Base-by-base conservation (phyloP, 257 asterid species). In the Prunella vulgaris region DNA sequence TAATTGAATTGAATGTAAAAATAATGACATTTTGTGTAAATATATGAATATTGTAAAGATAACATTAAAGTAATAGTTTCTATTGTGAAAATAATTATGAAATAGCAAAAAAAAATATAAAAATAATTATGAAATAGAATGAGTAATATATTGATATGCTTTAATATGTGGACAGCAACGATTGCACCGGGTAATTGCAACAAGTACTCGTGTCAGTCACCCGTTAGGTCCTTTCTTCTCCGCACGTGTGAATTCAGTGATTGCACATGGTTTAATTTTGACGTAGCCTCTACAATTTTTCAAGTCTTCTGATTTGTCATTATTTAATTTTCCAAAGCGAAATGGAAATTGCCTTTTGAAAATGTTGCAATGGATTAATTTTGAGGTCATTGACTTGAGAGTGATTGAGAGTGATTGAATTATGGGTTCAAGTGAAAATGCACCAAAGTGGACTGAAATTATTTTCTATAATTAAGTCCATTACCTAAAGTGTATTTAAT, bases 321-420 rank as follows among this genome's bases (percentile, higher is more conserved):
- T 25, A 38, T 70, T 32, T 35, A 33, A 48, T 49, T 54, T 73
- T 74, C 52, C 51, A 71, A 64, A 70, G 64, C 52, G 14, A 17
- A 18, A 22, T 58, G 10, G 25, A n/a, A n/a, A n/a, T n/a, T n/a
- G 59, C 59, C 10, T 22, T 69, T 62, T 20, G 53, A 69, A 66
- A 69, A 76, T 58, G 21, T 46, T 44, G 18, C 66, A 53, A 10
- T 38, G 80, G 72, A 80, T 66, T 71, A 42, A 66, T 64, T 12
- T 71, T 44, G 3, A 53, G 83, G 80, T 40, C 74, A 71, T 79
- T 79, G 83, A 79, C 83, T 68, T 64, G 5, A 38, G 76, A 74
- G 8, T 8, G 74, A 17, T 17, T 56, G 40, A 22, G 71, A 74
- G 59, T 52, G 2, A 20, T 64, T n/a, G 76, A 56, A 77, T 46